Conservation (phyloP, 139 green algal species). For the Chlorella sp. region DNA sequence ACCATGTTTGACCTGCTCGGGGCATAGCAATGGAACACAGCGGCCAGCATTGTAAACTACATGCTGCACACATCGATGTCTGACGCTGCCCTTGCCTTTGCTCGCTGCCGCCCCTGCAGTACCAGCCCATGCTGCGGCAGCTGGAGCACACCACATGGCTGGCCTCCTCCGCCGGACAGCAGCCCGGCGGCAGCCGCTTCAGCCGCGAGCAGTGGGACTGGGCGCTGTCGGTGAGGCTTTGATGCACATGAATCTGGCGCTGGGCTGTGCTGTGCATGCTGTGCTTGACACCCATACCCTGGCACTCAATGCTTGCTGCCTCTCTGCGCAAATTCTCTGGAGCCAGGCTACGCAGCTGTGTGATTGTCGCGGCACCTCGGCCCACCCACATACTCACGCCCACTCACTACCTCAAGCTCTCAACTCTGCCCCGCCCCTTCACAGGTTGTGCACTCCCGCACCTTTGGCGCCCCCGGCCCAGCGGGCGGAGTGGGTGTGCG, state of each 20-base stretch:
- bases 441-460: constrained; percentile 82
- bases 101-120: constrained; percentile 24
- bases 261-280: background rate
- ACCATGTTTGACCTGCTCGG: too few relatives aligned
- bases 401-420: too few relatives aligned
- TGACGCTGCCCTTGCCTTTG: background rate
- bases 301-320: background rate
- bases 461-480: constrained; percentile 73
- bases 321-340: too few relatives aligned
- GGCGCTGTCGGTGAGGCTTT: constrained; percentile 72
- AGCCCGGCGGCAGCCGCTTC: background rate
- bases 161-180: constrained; percentile 9
- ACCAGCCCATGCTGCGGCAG: constrained; percentile 37
- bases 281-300: too few relatives aligned
- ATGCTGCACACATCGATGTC: too few relatives aligned
- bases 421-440: too few relatives aligned
- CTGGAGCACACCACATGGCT: constrained; percentile 55
- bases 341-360: too few relatives aligned
- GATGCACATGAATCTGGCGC: background rate
- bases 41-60: too few relatives aligned
- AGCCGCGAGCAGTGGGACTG: constrained; percentile 63
- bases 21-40: too few relatives aligned
- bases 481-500: constrained; percentile 72
- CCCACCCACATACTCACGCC: too few relatives aligned
- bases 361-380: too few relatives aligned